Evolutionary conservation across 2,329 filamentous ascomycete genomes (phyloP).

Genomic region (Alternaria metachromatica): DNA sequence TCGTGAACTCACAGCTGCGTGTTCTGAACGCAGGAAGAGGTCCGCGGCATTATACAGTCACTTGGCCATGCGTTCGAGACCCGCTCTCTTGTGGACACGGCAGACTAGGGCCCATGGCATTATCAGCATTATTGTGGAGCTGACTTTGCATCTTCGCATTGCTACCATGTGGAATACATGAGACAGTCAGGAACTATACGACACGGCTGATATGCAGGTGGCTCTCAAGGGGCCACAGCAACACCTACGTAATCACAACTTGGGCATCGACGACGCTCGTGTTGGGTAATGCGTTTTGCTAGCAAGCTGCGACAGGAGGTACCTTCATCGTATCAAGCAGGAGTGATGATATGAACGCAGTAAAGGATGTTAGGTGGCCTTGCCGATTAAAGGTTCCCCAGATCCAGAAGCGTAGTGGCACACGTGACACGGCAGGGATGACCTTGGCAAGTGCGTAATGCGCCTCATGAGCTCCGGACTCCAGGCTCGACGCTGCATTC

Average conservation of each 20-base stretch:
- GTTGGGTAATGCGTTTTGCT: neutral
- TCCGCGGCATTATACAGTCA: neutral
- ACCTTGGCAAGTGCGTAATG: conserved; percentile 32
- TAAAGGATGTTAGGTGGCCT: neutral
- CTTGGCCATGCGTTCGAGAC: neutral
- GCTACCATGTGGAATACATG: neutral
- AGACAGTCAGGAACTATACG: neutral
- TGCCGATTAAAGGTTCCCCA: neutral
- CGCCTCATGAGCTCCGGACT: conserved; percentile 14
- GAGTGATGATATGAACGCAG: neutral
- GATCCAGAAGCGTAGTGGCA: neutral
- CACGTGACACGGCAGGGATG: conserved; percentile 29
- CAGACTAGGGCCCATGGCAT: neutral
- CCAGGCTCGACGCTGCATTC: conserved; percentile 7
- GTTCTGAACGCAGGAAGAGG: neutral
- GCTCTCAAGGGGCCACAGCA: neutral
- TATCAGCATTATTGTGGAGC: neutral
- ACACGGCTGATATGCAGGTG: neutral
- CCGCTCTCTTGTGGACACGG: neutral
- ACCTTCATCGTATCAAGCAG: neutral
- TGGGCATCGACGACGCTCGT: neutral
- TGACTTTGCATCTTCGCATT: neutral
- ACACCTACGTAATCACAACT: neutral
- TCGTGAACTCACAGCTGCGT: neutral
- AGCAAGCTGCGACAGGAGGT: neutral